phyloP scores from a whole-genome alignment of 2,329 filamentous ascomycete species.

The Parastagonospora nodorum region DNA sequence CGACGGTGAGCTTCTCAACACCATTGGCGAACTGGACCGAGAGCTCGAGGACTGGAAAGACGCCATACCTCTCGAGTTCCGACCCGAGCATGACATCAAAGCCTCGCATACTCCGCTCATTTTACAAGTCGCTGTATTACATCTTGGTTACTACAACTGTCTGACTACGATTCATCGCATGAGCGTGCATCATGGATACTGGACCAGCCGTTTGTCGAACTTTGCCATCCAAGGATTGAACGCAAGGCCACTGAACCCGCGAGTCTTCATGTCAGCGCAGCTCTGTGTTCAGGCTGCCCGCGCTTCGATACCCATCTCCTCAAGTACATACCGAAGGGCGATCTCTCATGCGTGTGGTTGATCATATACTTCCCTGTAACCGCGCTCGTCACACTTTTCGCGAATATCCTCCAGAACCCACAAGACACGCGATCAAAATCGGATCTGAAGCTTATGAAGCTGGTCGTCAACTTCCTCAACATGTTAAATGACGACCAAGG shows the following conservation, averaged over 20 bases:
- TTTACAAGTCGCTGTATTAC: constrained; percentile 88
- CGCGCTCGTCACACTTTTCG: constrained; percentile 90
- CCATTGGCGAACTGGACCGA: constrained; percentile 89
- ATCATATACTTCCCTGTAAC: constrained; percentile 97
- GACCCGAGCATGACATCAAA: constrained; percentile 96
- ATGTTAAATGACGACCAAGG: constrained; percentile 88
- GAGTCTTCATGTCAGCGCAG: constrained; percentile 91
- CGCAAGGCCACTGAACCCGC: constrained; percentile 84
- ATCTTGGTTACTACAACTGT: constrained; percentile 98
- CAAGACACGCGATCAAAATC: constrained; percentile 85
- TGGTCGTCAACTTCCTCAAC: constrained; percentile 89
- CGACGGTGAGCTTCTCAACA: constrained; percentile 90
- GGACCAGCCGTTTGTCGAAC: constrained; percentile 93
- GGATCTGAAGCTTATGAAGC: constrained; percentile 87
- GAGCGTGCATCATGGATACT: constrained; percentile 97
- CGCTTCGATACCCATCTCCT: constrained; percentile 90
- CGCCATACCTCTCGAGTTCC: constrained; percentile 89
- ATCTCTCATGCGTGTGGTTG: constrained; percentile 94
- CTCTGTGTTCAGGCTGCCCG: constrained; percentile 91
- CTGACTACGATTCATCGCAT: constrained; percentile 97
- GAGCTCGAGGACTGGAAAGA: constrained; percentile 94
- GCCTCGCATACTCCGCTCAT: constrained; percentile 92
- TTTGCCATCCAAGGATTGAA: constrained; percentile 95
- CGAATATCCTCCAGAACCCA: constrained; percentile 95
- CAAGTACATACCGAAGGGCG: constrained; percentile 94